Percentiles rank a stretch among this genome's conserved stretches.
Evolutionary conservation across 1,139 yeast genomes (phyloP).

Genomic region (Petasospora fabianii): DNA sequence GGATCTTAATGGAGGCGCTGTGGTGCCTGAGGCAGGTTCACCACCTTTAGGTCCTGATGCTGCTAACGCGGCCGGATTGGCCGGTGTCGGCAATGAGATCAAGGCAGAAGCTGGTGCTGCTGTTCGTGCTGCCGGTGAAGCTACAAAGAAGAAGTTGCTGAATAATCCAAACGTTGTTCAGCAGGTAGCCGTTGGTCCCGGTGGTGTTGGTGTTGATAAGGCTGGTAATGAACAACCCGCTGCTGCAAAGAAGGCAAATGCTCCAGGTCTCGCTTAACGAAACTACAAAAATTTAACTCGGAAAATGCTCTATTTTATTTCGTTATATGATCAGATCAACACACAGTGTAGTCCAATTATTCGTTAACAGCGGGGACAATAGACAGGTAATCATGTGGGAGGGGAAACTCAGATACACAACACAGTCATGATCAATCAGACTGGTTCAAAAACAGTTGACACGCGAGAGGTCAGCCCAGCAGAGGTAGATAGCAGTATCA

Average conservation of each 20-base stretch:
- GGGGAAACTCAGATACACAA: background rate
- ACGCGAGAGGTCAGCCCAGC: too few relatives aligned
- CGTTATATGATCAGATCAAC: background rate
- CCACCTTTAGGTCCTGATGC: background rate
- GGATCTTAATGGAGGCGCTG: background rate
- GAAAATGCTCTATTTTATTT: background rate
- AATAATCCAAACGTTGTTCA: too few relatives aligned
- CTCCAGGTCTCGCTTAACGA: too few relatives aligned
- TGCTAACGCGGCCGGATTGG: slow-evolving; percentile 1
- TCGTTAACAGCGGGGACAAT: background rate
- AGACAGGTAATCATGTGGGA: background rate
- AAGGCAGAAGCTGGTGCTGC: slow-evolving; percentile 1
- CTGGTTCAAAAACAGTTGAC: background rate
- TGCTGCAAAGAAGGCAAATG: background rate
- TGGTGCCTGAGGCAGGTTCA: background rate
- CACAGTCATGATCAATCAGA: background rate
- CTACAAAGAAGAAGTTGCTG: too few relatives aligned
- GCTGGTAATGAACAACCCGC: background rate
- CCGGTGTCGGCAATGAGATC: background rate
- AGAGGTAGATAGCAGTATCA: background rate
- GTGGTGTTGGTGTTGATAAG: slow-evolving; percentile 10
- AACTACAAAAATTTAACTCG: too few relatives aligned
- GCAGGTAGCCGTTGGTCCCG: slow-evolving; percentile 10
- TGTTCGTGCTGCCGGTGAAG: slow-evolving; percentile 8
- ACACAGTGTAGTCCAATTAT: background rate